Base-by-base conservation (phyloP, 179 eudicot species). In the Actinidia chinensis region DNA sequence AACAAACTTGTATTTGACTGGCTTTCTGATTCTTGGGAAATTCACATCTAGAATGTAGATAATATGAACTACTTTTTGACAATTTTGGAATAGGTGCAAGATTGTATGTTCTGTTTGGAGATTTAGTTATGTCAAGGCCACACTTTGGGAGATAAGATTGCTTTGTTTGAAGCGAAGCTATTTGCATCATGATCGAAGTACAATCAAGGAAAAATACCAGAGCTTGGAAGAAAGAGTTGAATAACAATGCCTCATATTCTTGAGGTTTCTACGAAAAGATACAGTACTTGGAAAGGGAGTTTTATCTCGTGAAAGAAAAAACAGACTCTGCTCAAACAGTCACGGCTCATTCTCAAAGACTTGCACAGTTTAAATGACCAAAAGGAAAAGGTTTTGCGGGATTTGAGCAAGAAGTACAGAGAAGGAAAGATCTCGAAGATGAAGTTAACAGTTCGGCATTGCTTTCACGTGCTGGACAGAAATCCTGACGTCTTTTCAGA, bases 341-440 rank as follows among this genome's bases (percentile, higher is more conserved):
- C 36, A 80, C 89, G 25, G 80, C 73, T 80, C 85, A 91, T 10
- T 78, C 85, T 72, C 67, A 81, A 81, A 88, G 82, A 52, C 85
- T 93, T 46, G 83, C 76, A 44, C 65, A 77, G 56, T 80, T 88
- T 67, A 87, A n/a, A 80, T 6, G 86, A 85, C 59, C 80, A 93
- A 80, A 90, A 86, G 79, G 91, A 91, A 47, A 85, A 78, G 73
- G 74, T 84, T 68, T 74, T 85, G 86, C 88, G 85, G 84, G 88
- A 88, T 60, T 83, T 90, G 82, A 84, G 83, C 46, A 43, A 22
- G 97, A 95, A 82, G 83, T 81, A 17, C 84, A 82, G 85, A 89
- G 79, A 84, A 90, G 93, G 81, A 90, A 85, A 70, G 83, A 81
- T 63, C 89, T 95, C 0, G 95, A 91, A 80, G 90, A 89, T 55